Base-by-base conservation (phyloP, 2,329 filamentous ascomycete genomes). In the Whalleya microplaca region DNA sequence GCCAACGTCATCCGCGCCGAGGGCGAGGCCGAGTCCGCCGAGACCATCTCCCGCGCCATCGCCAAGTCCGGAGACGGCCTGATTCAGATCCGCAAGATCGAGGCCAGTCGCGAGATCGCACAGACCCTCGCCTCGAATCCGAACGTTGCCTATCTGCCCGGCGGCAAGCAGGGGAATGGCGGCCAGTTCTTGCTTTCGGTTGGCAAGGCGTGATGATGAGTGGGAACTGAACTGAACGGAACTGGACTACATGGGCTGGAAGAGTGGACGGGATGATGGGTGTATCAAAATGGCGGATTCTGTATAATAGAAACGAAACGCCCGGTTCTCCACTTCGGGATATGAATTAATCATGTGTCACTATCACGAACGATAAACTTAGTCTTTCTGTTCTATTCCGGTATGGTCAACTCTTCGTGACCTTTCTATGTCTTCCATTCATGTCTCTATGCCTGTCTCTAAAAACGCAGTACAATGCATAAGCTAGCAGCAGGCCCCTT, bases 1-100 rank as follows among this genome's bases (percentile, higher is more conserved):
- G 95, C 95, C 68, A 98, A 95, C 79, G 95, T 99, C 71, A 99
- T 99, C 76, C 87, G 95, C 54, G 95, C 95, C 50, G 95, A 99
- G 84, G 95, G 95, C 73, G 95, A 99, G 79, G 94, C 94, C 66
- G 94, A 98, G 84, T 91, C 89, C 69, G 95, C 95, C 47, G 95
- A 99, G 53, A 96, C 92, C 63, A 98, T 99, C 74, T 89, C 86
- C 78, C 95, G 89, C 80, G 94, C 94, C 19, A 93, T 99, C 66
- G 88, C 91, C 66, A 97, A 96, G 86, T 85, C 86, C 56, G 95
- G 95, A 65, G 94, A 96, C 75, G 95, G 95, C 43, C 81, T 99
- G 69, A 90, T 99, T 65, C 87, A 95, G 85, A 98, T 99, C 76
- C 84, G 95, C 81, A 89, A 94, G 81, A 97, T 99, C 71, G 95